phyloP scores from a whole-genome alignment of 176 grass and related monocot species.

The Triticum aestivum region DNA sequence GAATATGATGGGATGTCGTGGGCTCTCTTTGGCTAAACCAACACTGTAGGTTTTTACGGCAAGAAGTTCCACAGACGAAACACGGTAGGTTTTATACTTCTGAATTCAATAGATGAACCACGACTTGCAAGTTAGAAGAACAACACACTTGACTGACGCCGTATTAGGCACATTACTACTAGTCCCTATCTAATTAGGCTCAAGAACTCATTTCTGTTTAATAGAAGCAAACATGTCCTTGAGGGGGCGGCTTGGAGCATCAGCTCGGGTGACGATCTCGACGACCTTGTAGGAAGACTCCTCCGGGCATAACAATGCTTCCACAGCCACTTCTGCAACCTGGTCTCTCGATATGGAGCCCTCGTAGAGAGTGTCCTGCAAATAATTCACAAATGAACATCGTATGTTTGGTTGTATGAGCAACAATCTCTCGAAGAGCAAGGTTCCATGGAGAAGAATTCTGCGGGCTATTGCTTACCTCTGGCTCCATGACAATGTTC shows the following conservation, averaged over 20 bases:
- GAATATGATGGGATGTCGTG: no score
- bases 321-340: conserved; percentile 62
- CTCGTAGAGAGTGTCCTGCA: conserved; percentile 61
- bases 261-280: conserved; percentile 49
- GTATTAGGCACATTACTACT: background rate
- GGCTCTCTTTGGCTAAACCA: background rate
- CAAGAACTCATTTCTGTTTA: conserved; percentile 37
- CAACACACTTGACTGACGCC: background rate
- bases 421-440: background rate
- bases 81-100: background rate
- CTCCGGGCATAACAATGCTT: conserved; percentile 51
- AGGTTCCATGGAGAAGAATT: background rate
- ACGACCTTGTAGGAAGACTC: conserved; percentile 68
- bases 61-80: background rate
- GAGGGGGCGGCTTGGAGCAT: conserved; percentile 40
- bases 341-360: conserved; percentile 73
- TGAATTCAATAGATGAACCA: no score
- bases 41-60: background rate
- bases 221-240: conserved; percentile 51
- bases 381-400: background rate
- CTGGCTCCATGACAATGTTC: conserved; percentile 59
- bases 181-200: background rate
- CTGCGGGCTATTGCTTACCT: conserved; percentile 31
- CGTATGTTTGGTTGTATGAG: background rate
- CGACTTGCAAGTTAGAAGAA: background rate